phyloP scores from a whole-genome alignment of 805 yeast species.

The Kuraishia floccosa region DNA sequence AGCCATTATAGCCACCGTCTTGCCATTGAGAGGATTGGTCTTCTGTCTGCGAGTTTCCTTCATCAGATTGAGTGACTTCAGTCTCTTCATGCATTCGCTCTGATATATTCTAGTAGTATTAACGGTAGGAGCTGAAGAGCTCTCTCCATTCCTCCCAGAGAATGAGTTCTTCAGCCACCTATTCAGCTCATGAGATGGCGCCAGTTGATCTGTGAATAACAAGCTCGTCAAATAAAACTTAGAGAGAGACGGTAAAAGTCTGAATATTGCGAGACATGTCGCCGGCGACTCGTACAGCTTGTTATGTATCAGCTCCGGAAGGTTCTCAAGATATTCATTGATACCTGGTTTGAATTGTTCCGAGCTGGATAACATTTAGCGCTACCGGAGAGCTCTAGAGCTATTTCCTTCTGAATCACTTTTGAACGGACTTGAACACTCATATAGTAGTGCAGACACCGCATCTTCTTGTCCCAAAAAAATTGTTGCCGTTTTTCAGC shows the following conservation, averaged over 20 bases:
- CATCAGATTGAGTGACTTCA: conserved; percentile 66
- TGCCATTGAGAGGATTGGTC: conserved; percentile 21
- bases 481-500: too few species aligned
- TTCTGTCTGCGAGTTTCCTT: conserved; percentile 33
- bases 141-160: conserved; percentile 15
- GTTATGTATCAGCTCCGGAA: conserved; percentile 79
- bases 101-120: conserved; percentile 33
- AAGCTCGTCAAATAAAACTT: conserved; percentile 81
- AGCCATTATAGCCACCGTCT: conserved; percentile 16
- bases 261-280: conserved; percentile 85
- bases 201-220: conserved; percentile 71
- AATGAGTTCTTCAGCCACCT: conserved; percentile 49
- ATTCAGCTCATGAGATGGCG: conserved; percentile 56
- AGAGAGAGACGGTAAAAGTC: conserved; percentile 82
- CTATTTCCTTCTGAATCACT: too few species aligned
- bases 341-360: conserved; percentile 56
- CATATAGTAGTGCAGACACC: too few species aligned
- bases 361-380: too few species aligned
- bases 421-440: too few species aligned
- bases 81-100: conserved; percentile 68
- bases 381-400: too few species aligned
- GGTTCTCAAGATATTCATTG: conserved; percentile 79
- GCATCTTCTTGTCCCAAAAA: too few species aligned
- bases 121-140: conserved; percentile 7
- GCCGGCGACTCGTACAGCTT: conserved; percentile 84